Percentiles rank a stretch among this genome's conserved stretches.
These are phyloP conservation scores for Papiliotrema terrestris DNA, from an alignment of 1,284 basidiomycete species.

Conservation along the genomic window DNA sequence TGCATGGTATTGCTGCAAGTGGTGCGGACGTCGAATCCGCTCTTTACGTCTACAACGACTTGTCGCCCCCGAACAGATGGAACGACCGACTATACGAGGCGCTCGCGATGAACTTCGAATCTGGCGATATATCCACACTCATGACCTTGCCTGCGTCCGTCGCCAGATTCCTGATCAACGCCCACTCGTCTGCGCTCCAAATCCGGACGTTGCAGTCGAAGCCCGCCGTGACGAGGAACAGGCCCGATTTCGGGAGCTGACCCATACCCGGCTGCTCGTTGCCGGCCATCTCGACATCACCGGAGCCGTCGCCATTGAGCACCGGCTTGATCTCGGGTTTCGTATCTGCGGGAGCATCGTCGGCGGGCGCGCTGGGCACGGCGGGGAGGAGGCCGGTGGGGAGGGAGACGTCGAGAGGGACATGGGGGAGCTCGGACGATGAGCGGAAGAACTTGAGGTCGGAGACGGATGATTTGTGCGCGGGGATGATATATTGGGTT, in stretches of 20 bases:
- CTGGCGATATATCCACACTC: conserved; percentile 85
- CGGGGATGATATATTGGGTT: conserved; percentile 93
- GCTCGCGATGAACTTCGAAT: conserved; percentile 78
- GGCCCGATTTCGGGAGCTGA: conserved; percentile 63
- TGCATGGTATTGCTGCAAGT: no score
- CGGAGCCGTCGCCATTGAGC: conserved; percentile 40
- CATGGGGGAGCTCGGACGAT: conserved; percentile 32
- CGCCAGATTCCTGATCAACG: conserved; percentile 76
- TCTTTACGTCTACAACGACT: conserved; percentile 36
- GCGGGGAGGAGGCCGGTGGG: conserved; percentile 40
- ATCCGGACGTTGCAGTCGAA: conserved; percentile 94
- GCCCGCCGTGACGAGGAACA: conserved; percentile 89
- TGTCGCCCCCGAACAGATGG: conserved; percentile 76
- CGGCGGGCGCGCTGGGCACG: conserved; percentile 47
- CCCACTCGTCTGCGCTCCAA: conserved; percentile 99
- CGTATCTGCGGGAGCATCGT: conserved; percentile 26
- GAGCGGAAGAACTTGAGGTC: conserved; percentile 88
- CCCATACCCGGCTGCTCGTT: conserved; percentile 23
- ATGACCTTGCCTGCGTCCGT: conserved; percentile 97
- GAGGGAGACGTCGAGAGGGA: conserved; percentile 43
- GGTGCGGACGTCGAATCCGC: no score
- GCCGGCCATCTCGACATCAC: conserved; percentile 27
- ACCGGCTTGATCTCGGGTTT: conserved; percentile 6
- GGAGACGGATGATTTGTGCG: conserved; percentile 89
- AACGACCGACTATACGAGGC: conserved; percentile 92